These are phyloP conservation scores for Mallotus japonicus DNA, from an alignment of 441 rosid species.

Conservation along the genomic window DNA sequence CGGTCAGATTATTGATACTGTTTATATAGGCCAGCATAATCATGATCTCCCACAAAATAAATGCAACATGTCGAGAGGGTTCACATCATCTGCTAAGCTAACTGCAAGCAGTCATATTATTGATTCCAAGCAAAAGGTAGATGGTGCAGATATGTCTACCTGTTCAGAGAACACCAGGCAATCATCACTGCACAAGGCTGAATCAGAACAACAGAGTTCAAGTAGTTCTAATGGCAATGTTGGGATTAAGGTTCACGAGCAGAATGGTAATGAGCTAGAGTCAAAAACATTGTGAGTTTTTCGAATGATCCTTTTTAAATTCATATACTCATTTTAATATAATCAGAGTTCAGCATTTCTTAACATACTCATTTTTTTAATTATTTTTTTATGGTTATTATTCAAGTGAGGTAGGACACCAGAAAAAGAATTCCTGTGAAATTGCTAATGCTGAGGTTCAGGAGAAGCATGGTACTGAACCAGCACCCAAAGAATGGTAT, in stretches of 20 bases:
- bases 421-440: constrained; percentile 12
- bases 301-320: not conserved
- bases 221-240: constrained; percentile 18
- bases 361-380: not conserved
- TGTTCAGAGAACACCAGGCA: constrained; percentile 12
- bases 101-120: not conserved
- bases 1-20: constrained; percentile 13
- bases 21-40: constrained; percentile 27
- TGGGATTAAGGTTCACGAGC: constrained; percentile 19
- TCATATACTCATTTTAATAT: too few relatives aligned
- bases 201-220: constrained; percentile 28
- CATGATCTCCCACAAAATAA: constrained; percentile 22
- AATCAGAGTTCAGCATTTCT: not conserved
- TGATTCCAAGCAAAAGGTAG: constrained; percentile 11
- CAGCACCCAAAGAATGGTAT: constrained; percentile 11
- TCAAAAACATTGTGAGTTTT: constrained; percentile 21
- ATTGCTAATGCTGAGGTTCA: constrained; percentile 12
- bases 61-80: constrained; percentile 12
- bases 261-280: constrained; percentile 9
- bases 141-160: constrained; percentile 4
- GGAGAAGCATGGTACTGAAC: constrained; percentile 20
- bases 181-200: constrained; percentile 11
- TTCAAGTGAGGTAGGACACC: not conserved
- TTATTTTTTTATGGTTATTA: constrained; percentile 4
- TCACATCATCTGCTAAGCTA: constrained; percentile 3